Base-by-base conservation (phyloP, 208 protist genomes). In the Trypanosoma conorhini region DNA sequence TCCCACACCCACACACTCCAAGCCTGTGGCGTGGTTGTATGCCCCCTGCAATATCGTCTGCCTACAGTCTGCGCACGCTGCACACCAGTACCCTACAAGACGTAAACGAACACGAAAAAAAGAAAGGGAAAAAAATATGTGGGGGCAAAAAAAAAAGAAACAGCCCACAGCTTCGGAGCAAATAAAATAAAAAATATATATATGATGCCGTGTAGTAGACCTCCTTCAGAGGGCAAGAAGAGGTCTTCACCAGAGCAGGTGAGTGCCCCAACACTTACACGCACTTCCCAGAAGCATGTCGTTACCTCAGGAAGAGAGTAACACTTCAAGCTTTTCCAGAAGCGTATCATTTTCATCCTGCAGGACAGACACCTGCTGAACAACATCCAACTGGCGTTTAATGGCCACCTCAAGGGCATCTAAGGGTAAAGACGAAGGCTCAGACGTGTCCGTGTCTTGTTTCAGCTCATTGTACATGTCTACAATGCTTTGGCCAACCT, bases 381-480 rank as follows among this genome's bases (percentile, higher is more conserved):
- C 67, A 15, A 68, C 77, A 9, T 94, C 86, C 3, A 96, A 72
- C 67, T 95, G 92, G 0, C 89, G 75, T 21, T 83, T 70, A 46
- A 96, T 92, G n/a, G 92, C 88, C 26, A 71, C 85, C 64, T 92
- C 89, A 2, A 96, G 78, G 0, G 89, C 78, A 44, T 95, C 88
- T 13, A 59, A 60, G 0, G 88, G 70, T 67, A 96, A 81, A 13
- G 67, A 61, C 40, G 82, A 74, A n/a, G 83, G 74, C 31, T 85
- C 79, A 22, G 85, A 87, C 24, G 86, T 72, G 3, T 58, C 50
- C 30, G 71, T 74, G 1, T 74, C 66, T 33, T 83, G 59, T 28
- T 90, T 31, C 24, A 94, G 70, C 28, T 93, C 88, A 12, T 81
- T 81, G 80, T 87, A 96, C 87, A 96, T 96, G 19, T 78, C 62